A percentile compares a stretch with the other conserved stretches of the same genome.
Conservation (phyloP, 2,329 filamentous ascomycete species). For the Paraconiothyrium sp. region DNA sequence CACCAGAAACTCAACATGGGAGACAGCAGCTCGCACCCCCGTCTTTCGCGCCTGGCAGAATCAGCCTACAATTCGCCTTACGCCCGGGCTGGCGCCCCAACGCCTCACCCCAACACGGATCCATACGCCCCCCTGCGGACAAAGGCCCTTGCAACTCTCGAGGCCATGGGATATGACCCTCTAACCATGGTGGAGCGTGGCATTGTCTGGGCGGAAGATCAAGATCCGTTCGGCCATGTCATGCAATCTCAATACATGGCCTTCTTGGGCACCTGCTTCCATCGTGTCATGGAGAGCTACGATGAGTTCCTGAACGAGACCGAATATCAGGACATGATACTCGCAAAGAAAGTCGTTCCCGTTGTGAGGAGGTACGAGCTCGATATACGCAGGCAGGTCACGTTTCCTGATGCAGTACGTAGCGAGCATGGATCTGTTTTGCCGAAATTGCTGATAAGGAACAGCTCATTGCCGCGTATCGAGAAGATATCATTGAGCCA, state of each 20-base stretch:
- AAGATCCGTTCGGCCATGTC: slow-evolving; percentile 32
- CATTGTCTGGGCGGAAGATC: slow-evolving; percentile 30
- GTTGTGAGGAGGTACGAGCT: slow-evolving; percentile 25
- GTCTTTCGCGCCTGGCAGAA: slow-evolving; percentile 23
- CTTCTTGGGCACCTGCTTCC: slow-evolving; percentile 24
- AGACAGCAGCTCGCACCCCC: background rate
- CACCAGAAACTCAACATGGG: too few species aligned
- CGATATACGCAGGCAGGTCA: slow-evolving; percentile 27
- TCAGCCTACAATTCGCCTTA: slow-evolving; percentile 32
- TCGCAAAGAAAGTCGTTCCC: slow-evolving; percentile 22
- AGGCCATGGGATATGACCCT: slow-evolving; percentile 30
- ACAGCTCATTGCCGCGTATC: slow-evolving; percentile 28
- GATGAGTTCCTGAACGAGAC: slow-evolving; percentile 25
- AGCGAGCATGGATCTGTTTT: background rate
- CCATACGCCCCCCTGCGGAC: slow-evolving; percentile 23
- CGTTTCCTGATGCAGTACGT: slow-evolving; percentile 31
- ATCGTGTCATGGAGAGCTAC: slow-evolving; percentile 30
- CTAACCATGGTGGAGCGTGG: slow-evolving; percentile 31
- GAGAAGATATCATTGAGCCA: slow-evolving; percentile 23
- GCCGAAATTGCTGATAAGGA: background rate
- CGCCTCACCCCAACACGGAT: slow-evolving; percentile 26
- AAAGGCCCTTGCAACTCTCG: slow-evolving; percentile 22
- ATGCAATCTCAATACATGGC: slow-evolving; percentile 28
- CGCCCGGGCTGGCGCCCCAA: slow-evolving; percentile 18
- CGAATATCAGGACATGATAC: slow-evolving; percentile 27